Percentiles rank a stretch among this genome's conserved stretches.
phyloP scores from a whole-genome alignment of 2,329 filamentous ascomycete species.

The Fusarium pseudoanthophilum region DNA sequence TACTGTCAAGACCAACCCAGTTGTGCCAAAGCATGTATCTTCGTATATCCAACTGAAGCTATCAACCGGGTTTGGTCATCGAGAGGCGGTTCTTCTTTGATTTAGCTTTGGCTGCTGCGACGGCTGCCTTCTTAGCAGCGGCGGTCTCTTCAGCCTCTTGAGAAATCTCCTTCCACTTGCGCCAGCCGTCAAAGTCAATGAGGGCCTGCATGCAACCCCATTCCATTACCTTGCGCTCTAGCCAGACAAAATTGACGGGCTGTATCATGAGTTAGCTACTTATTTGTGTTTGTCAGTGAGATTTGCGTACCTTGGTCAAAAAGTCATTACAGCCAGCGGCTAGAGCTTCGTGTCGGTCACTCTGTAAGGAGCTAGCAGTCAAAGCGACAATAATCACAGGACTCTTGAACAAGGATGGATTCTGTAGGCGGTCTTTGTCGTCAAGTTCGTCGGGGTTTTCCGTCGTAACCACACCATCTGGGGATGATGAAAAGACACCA shows the following conservation, averaged over 20 bases:
- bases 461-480: constrained; percentile 60
- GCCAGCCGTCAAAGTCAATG: constrained; percentile 98
- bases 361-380: constrained; percentile 93
- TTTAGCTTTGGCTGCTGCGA: constrained; percentile 49
- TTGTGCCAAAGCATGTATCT: not conserved
- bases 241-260: constrained; percentile 98
- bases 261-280: constrained; percentile 51
- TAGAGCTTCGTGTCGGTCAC: constrained; percentile 92
- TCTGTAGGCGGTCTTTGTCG: constrained; percentile 75
- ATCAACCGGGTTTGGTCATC: constrained; percentile 43
- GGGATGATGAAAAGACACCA: constrained; percentile 83
- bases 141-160: constrained; percentile 58
- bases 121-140: constrained; percentile 54
- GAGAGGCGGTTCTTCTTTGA: constrained; percentile 59
- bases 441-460: constrained; percentile 60
- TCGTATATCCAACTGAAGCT: not conserved
- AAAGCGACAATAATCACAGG: constrained; percentile 98
- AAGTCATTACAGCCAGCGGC: constrained; percentile 98
- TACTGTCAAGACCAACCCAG: not conserved
- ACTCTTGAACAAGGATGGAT: constrained; percentile 84
- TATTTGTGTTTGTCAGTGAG: not conserved
- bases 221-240: constrained; percentile 97
- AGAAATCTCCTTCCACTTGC: constrained; percentile 91
- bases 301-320: constrained; percentile 82
- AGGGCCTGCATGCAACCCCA: constrained; percentile 99